Percentiles rank a stretch among this genome's conserved stretches.
phyloP scores from a whole-genome alignment of 2,329 filamentous ascomycete genomes.

The Aspergillus sp. region DNA sequence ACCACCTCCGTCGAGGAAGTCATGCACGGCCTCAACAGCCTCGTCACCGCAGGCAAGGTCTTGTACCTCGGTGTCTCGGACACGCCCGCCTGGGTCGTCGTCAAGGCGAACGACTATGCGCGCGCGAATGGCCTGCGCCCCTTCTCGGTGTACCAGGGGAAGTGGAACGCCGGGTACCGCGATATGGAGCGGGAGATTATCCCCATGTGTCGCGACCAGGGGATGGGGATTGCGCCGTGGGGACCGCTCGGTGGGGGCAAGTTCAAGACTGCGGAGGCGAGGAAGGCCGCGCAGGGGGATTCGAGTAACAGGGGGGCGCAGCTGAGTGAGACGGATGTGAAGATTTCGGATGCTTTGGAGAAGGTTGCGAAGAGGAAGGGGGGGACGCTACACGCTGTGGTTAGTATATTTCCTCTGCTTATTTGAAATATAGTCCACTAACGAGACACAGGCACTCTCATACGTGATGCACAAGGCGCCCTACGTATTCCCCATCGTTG shows the following conservation, averaged over 20 bases:
- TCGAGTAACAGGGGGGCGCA: not conserved
- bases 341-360: conserved; percentile 13
- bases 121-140: conserved; percentile 10
- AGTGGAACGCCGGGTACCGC: conserved; percentile 9
- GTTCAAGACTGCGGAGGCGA: conserved; percentile 5
- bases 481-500: conserved; percentile 56
- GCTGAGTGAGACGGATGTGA: conserved; percentile 6
- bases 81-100: conserved; percentile 14
- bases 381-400: conserved; percentile 5
- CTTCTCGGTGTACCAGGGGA: conserved; percentile 12
- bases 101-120: conserved; percentile 16
- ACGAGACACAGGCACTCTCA: conserved; percentile 39
- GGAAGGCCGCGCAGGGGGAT: not conserved
- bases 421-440: too few species aligned
- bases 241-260: conserved; percentile 6
- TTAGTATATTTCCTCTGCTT: too few species aligned
- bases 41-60: conserved; percentile 11
- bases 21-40: conserved; percentile 14
- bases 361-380: conserved; percentile 7
- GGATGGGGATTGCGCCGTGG: conserved; percentile 15
- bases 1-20: conserved; percentile 15
- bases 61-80: conserved; percentile 14
- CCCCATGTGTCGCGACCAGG: conserved; percentile 16
- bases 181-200: conserved; percentile 14
- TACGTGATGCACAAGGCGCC: conserved; percentile 55